phyloP scores from a whole-genome alignment of 176 grass and related monocot genomes.

The Oryza punctata region DNA sequence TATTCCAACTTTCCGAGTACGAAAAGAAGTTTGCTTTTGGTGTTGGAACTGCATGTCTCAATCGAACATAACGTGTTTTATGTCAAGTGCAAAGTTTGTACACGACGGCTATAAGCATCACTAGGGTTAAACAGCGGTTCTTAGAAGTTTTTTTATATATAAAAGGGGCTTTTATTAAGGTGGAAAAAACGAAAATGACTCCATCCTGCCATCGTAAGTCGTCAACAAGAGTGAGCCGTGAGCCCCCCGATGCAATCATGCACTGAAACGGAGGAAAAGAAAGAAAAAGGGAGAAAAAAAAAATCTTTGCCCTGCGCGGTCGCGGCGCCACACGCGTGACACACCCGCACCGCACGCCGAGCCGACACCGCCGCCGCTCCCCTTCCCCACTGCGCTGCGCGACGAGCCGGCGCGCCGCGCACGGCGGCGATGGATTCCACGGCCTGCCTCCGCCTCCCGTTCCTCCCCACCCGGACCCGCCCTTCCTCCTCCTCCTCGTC shows the following conservation, averaged over 20 bases:
- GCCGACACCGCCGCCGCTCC: background rate
- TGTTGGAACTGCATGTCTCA: too few species aligned
- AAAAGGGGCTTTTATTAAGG: too few species aligned
- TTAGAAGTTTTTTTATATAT: too few species aligned
- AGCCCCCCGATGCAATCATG: background rate
- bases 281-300: background rate
- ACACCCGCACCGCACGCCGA: background rate
- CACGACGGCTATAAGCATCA: too few species aligned
- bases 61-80: too few species aligned
- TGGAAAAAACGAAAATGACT: too few species aligned
- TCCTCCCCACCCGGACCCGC: slow-evolving; percentile 18
- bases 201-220: background rate
- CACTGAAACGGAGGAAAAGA: background rate
- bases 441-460: slow-evolving; percentile 32
- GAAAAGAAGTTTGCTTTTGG: too few species aligned
- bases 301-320: background rate
- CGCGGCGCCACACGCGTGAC: background rate
- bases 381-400: background rate
- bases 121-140: too few species aligned
- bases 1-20: too few species aligned
- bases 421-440: slow-evolving; percentile 42
- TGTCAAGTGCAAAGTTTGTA: too few species aligned
- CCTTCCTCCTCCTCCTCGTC: background rate
- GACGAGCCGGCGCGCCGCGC: background rate
- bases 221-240: background rate